Conservation (phyloP, 768 basidiomycete genomes). For the Tricholoma flavovirens region DNA sequence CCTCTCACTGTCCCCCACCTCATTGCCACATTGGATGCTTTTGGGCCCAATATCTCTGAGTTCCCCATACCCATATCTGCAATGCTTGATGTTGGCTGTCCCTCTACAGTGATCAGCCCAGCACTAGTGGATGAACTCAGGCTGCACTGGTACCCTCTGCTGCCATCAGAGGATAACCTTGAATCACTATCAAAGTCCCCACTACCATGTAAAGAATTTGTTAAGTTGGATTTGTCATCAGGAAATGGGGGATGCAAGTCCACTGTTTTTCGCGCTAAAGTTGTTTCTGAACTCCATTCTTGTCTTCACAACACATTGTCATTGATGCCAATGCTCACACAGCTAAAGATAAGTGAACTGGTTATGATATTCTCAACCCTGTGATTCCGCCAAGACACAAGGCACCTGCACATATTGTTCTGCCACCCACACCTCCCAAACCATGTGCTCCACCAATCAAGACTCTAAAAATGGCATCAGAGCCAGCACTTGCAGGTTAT, state of each 20-base stretch:
- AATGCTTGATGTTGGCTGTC: slow-evolving; percentile 11
- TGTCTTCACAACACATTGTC: too few species aligned
- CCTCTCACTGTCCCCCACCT: neutral
- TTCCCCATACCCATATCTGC: slow-evolving; percentile 1
- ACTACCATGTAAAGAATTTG: slow-evolving; percentile 14
- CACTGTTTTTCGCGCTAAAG: slow-evolving; percentile 10
- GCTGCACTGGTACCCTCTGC: slow-evolving; percentile 10
- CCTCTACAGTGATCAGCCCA: slow-evolving; percentile 11
- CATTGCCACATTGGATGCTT: neutral
- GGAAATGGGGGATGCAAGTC: slow-evolving; percentile 16
- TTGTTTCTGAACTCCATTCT: slow-evolving; percentile 11
- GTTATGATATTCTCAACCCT: neutral
- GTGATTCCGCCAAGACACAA: neutral
- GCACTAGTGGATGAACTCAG: slow-evolving; percentile 6
- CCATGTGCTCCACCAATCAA: neutral
- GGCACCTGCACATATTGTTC: slow-evolving; percentile 1
- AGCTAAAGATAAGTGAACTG: neutral
- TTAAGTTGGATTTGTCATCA: slow-evolving; percentile 11
- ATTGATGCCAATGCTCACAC: neutral
- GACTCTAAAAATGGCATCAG: neutral
- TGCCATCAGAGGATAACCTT: slow-evolving; percentile 14
- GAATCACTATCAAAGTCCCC: slow-evolving; percentile 10
- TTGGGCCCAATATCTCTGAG: neutral
- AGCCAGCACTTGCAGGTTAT: slow-evolving; percentile 5
- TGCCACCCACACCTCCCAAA: slow-evolving; percentile 10